Evolutionary conservation across 2,329 filamentous ascomycete genomes (phyloP).

Genomic region (Colletotrichum lini): DNA sequence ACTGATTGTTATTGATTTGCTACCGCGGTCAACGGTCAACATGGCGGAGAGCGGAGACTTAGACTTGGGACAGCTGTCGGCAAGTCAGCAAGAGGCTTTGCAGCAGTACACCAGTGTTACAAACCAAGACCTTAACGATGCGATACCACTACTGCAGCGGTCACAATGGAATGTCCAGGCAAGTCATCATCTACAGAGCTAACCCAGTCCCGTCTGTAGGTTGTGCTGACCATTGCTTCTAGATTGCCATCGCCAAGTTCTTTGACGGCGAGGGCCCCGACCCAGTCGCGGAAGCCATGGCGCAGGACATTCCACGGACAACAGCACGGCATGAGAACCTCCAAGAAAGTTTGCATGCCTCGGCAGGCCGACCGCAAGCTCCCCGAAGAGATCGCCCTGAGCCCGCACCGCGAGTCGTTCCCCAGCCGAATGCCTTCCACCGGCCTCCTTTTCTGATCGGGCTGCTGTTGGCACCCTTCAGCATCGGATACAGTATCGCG

Average conservation of each 20-base stretch:
- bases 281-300: constrained; percentile 81
- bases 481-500: constrained; percentile 80
- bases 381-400: constrained; percentile 59
- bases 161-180: constrained; percentile 98
- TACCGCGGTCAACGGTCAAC: constrained; percentile 6
- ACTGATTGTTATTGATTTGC: neutral
- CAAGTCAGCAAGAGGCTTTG: constrained; percentile 85
- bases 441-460: constrained; percentile 83
- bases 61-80: constrained; percentile 79
- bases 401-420: constrained; percentile 88
- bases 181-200: constrained; percentile 41
- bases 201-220: neutral
- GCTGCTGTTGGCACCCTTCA: constrained; percentile 86
- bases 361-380: constrained; percentile 45
- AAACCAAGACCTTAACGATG: constrained; percentile 82
- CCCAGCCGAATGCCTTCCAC: constrained; percentile 78
- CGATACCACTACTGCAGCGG: constrained; percentile 83
- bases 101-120: constrained; percentile 93
- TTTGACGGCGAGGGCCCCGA: constrained; percentile 95
- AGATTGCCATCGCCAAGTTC: constrained; percentile 98
- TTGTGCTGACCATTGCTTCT: constrained; percentile 7
- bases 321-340: constrained; percentile 81
- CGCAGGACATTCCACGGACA: constrained; percentile 73
- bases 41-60: constrained; percentile 62
- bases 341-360: constrained; percentile 68